Conservation (phyloP, 192 early-diverging fungal genomes). For the Dissophora globulifera region DNA sequence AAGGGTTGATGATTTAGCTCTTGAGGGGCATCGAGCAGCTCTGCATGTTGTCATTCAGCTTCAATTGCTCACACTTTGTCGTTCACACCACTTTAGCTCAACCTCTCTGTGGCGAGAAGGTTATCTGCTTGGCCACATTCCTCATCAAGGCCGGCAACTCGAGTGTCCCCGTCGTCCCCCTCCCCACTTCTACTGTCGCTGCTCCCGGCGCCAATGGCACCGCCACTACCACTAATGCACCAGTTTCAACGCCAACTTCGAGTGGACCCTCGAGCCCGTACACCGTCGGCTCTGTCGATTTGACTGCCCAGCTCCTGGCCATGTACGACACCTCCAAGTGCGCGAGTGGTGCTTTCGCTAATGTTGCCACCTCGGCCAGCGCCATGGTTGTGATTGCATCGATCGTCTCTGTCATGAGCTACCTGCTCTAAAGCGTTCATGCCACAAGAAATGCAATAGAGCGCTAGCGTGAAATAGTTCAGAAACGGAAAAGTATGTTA, state of each 20-base stretch:
- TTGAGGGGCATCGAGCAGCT: no score
- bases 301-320: constrained; percentile 28
- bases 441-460: no score
- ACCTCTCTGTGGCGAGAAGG: constrained; percentile 27
- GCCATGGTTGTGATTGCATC: constrained; percentile 17
- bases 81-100: constrained; percentile 16
- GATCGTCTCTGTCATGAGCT: constrained; percentile 24
- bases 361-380: constrained; percentile 21
- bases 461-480: no score
- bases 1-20: no score
- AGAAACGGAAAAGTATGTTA: no score
- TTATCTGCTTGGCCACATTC: constrained; percentile 36
- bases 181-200: neutral
- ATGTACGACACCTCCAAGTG: constrained; percentile 34
- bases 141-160: neutral
- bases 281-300: constrained; percentile 8
- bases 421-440: constrained; percentile 20
- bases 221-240: neutral
- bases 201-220: neutral
- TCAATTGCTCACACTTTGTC: no score
- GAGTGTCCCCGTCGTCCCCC: constrained; percentile 2
- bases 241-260: no score
- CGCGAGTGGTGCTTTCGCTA: constrained; percentile 15
- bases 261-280: neutral
- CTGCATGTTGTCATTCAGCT: no score